Conservation (phyloP, 108 stramenopile species). For the Aurantiochytrium sp. region DNA sequence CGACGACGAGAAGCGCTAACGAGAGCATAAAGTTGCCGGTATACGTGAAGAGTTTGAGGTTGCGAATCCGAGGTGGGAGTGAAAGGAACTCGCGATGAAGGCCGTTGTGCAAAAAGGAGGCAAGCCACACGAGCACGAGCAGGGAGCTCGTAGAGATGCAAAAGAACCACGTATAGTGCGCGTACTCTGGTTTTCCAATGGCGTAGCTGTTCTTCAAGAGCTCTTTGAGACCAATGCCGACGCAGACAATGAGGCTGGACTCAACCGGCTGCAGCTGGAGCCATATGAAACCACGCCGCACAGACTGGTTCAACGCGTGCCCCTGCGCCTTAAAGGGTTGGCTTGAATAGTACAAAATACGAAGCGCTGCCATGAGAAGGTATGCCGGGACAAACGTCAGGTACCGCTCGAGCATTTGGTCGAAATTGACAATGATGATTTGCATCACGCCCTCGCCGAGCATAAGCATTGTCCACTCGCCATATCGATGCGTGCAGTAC, state of each 20-base stretch:
- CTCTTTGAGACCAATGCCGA: neutral
- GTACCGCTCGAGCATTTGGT: neutral
- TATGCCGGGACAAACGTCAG: neutral
- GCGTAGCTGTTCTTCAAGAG: neutral
- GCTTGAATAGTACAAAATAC: neutral
- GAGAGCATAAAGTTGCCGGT: neutral
- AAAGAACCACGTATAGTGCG: neutral
- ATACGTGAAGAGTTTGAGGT: slow-evolving; percentile 1
- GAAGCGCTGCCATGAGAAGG: neutral
- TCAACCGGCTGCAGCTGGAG: neutral
- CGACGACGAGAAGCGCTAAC: neutral
- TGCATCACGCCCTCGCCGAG: slow-evolving; percentile 57
- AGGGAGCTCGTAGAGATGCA: neutral
- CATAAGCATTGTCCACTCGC: slow-evolving; percentile 67
- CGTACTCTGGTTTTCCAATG: neutral
- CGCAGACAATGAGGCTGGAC: neutral
- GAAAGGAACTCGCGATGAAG: neutral
- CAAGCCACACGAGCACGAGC: neutral
- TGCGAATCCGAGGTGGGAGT: neutral
- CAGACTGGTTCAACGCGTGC: neutral
- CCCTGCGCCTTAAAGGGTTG: slow-evolving; percentile 10
- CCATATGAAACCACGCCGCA: slow-evolving; percentile 5
- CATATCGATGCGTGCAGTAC: slow-evolving; percentile 60
- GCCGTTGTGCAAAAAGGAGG: neutral
- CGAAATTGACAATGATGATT: slow-evolving; percentile 51